Evolutionary conservation across 1,284 basidiomycete species (phyloP).

Genomic region (Fomitiporia mediterranea): DNA sequence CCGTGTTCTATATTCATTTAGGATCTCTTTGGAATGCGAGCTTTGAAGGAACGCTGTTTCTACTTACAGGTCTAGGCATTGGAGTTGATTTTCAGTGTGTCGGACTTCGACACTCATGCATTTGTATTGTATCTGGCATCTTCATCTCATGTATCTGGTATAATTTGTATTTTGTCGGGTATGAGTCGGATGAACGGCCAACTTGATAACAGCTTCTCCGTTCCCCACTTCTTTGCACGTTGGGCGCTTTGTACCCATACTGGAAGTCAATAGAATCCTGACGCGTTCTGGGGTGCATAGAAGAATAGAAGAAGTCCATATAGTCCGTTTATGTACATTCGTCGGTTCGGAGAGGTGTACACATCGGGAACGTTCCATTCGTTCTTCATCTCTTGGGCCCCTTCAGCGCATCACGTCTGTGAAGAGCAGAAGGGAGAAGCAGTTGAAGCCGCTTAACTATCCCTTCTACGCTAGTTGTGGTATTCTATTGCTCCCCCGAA

Average conservation of each 20-base stretch:
- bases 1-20: constrained; percentile 28
- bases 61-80: constrained; percentile 39
- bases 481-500: neutral
- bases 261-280: neutral
- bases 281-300: neutral
- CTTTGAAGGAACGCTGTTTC: constrained; percentile 75
- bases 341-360: neutral
- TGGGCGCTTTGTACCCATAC: neutral
- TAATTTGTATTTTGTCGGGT: neutral
- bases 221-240: neutral
- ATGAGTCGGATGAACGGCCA: neutral
- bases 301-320: neutral
- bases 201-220: neutral
- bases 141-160: neutral
- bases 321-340: neutral
- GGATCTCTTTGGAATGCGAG: constrained; percentile 76
- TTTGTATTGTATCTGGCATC: neutral
- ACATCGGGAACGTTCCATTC: neutral
- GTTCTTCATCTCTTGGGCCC: neutral
- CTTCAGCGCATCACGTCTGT: neutral
- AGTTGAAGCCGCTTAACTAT: constrained; percentile 1
- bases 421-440: neutral
- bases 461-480: neutral
- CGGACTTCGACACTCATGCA: neutral
- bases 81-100: neutral